Percentiles rank a stretch among this genome's conserved stretches.
Evolutionary conservation across 1,284 basidiomycete species (phyloP).

Genomic region (Ganoderma resinaceum): DNA sequence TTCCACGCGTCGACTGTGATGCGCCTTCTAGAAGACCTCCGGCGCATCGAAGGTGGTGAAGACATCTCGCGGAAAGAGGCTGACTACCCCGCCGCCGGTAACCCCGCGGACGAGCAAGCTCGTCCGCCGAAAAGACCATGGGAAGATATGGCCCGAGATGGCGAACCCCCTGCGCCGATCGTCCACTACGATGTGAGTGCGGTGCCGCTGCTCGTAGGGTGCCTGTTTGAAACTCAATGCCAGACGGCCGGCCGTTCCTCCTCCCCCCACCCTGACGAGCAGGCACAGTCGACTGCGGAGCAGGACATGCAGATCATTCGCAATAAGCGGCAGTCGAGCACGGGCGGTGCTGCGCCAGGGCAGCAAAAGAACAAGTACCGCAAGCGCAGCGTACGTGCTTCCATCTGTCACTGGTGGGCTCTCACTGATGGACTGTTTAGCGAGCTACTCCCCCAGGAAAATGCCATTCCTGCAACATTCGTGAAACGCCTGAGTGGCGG

Average conservation of each 20-base stretch:
- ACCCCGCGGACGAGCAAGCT: slow-evolving; percentile 41
- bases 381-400: slow-evolving; percentile 75
- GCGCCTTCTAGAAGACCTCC: slow-evolving; percentile 67
- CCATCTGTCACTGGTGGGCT: slow-evolving; percentile 33
- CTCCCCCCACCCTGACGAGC: slow-evolving; percentile 29
- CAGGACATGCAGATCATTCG: slow-evolving; percentile 84
- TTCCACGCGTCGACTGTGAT: slow-evolving; percentile 67
- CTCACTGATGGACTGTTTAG: slow-evolving; percentile 47
- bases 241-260: slow-evolving; percentile 25
- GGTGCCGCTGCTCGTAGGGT: slow-evolving; percentile 7
- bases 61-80: slow-evolving; percentile 41
- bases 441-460: slow-evolving; percentile 82
- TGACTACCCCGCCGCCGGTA: slow-evolving; percentile 22
- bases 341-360: slow-evolving; percentile 41
- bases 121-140: slow-evolving; percentile 78
- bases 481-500: slow-evolving; percentile 86
- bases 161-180: slow-evolving; percentile 29
- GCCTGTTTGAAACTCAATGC: slow-evolving; percentile 21
- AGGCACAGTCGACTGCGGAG: slow-evolving; percentile 65
- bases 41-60: slow-evolving; percentile 44
- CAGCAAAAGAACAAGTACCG: slow-evolving; percentile 79
- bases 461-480: slow-evolving; percentile 84
- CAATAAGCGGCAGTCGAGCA: slow-evolving; percentile 73
- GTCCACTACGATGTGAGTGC: slow-evolving; percentile 38
- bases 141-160: slow-evolving; percentile 68